These are phyloP conservation scores for Leccinum brunneo-olivaceum DNA, from an alignment of 1,284 basidiomycete species.

Conservation along the genomic window DNA sequence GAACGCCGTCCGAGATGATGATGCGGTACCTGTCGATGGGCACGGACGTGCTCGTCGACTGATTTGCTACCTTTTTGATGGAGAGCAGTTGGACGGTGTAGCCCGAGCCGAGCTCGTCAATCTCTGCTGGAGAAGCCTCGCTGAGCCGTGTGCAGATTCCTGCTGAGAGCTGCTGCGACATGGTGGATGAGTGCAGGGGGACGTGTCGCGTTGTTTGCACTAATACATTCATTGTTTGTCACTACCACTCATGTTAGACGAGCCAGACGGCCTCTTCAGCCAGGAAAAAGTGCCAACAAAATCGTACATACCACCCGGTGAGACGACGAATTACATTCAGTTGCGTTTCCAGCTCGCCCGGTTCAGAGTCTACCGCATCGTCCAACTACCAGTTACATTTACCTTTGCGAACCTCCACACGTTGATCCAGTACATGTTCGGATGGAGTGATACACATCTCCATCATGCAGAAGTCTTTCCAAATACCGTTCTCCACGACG, in stretches of 20 bases:
- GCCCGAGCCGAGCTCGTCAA: constrained; percentile 45
- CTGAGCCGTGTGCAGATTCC: constrained; percentile 53
- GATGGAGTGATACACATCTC: constrained; percentile 29
- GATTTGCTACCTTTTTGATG: constrained; percentile 71
- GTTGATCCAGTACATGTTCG: constrained; percentile 33
- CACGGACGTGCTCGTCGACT: constrained; percentile 32
- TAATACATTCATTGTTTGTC: not conserved
- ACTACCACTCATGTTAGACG: constrained; percentile 8
- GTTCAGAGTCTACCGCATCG: constrained; percentile 29
- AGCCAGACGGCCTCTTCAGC: not conserved
- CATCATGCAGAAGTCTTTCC: constrained; percentile 25
- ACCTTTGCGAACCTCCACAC: constrained; percentile 33
- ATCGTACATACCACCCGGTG: constrained; percentile 12
- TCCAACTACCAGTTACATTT: constrained; percentile 29
- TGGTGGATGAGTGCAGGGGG: constrained; percentile 10
- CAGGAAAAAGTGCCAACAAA: not conserved
- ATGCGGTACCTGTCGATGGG: constrained; percentile 59
- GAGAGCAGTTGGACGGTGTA: constrained; percentile 78
- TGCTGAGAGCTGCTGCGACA: constrained; percentile 44
- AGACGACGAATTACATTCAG: constrained; percentile 22
- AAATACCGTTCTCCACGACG: constrained; percentile 23
- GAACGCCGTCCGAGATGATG: constrained; percentile 74
- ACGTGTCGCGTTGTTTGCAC: constrained; percentile 23
- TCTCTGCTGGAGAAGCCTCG: constrained; percentile 41
- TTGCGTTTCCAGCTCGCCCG: constrained; percentile 30